Percentiles rank a stretch among this genome's conserved stretches.
Evolutionary conservation across 306 rosid genomes (phyloP).

Genomic region (Acacia confusa): DNA sequence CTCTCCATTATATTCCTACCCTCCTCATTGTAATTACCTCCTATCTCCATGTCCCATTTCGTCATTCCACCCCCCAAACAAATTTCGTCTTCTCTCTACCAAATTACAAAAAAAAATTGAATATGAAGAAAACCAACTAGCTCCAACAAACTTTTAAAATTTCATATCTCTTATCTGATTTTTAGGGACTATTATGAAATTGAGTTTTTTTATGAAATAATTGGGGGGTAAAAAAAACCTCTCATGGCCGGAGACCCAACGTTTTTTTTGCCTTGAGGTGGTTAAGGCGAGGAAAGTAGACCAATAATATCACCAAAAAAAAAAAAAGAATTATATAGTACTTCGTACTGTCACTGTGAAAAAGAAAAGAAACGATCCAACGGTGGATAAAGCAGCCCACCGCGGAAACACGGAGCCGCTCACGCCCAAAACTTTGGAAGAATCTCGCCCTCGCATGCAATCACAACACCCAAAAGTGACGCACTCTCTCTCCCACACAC

Average conservation of each 20-base stretch:
- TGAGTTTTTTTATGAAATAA: no score
- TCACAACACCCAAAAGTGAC: not conserved
- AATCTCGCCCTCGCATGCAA: slow-evolving; percentile 48
- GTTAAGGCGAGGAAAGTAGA: no score
- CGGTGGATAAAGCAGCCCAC: slow-evolving; percentile 75
- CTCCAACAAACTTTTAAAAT: no score
- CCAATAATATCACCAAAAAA: no score
- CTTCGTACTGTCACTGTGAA: no score
- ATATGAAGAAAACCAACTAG: no score
- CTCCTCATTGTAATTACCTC: not conserved
- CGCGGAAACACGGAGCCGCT: slow-evolving; percentile 99
- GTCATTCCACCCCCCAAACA: not conserved
- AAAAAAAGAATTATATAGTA: no score
- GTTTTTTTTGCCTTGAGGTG: no score
- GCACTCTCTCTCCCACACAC: not conserved
- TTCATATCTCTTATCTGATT: no score
- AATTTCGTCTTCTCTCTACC: not conserved
- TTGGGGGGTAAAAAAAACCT: no score
- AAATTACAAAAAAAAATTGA: not conserved
- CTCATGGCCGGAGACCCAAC: no score
- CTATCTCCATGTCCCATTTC: not conserved
- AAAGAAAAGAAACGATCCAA: slow-evolving; percentile 45
- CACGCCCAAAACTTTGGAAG: slow-evolving; percentile 86
- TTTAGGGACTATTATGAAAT: no score
- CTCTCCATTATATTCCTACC: slow-evolving; percentile 2